Percentiles rank a stretch among this genome's conserved stretches.
These are phyloP conservation scores for Paxillus involutus DNA, from an alignment of 768 basidiomycete genomes.

Conservation along the genomic window DNA sequence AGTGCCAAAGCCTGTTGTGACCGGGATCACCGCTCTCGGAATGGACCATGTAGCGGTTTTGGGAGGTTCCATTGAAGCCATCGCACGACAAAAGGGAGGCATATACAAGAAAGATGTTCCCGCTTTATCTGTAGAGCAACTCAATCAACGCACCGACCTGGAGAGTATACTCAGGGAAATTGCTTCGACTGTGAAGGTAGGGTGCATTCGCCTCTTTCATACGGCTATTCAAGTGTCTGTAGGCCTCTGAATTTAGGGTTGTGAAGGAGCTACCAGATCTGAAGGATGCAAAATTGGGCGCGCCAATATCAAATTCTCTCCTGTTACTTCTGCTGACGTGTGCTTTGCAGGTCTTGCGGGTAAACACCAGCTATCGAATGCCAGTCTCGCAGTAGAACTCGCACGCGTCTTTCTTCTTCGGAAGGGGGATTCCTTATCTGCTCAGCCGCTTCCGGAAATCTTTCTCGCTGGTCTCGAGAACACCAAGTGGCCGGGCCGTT, in stretches of 20 bases:
- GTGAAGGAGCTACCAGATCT: conserved; percentile 54
- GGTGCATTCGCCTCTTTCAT: conserved; percentile 2
- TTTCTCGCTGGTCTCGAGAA: conserved; percentile 64
- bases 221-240: neutral
- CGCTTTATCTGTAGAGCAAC: conserved; percentile 82
- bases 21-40: conserved; percentile 88
- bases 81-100: conserved; percentile 94
- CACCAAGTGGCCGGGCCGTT: conserved; percentile 92
- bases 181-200: conserved; percentile 67
- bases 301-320: conserved; percentile 6
- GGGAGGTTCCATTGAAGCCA: conserved; percentile 85
- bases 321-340: conserved; percentile 3
- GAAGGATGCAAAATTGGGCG: conserved; percentile 61
- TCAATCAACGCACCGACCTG: conserved; percentile 66
- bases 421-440: conserved; percentile 16
- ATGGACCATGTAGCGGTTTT: conserved; percentile 89
- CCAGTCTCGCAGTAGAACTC: conserved; percentile 78
- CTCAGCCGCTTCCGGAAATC: conserved; percentile 41
- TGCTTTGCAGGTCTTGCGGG: conserved; percentile 72
- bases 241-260: conserved; percentile 72
- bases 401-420: conserved; percentile 60
- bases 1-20: conserved; percentile 86
- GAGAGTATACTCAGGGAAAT: conserved; percentile 65
- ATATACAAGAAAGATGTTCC: conserved; percentile 94
- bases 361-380: conserved; percentile 84